Base-by-base conservation (phyloP, 345 rosid species). In the Atalantia buxifolia region DNA sequence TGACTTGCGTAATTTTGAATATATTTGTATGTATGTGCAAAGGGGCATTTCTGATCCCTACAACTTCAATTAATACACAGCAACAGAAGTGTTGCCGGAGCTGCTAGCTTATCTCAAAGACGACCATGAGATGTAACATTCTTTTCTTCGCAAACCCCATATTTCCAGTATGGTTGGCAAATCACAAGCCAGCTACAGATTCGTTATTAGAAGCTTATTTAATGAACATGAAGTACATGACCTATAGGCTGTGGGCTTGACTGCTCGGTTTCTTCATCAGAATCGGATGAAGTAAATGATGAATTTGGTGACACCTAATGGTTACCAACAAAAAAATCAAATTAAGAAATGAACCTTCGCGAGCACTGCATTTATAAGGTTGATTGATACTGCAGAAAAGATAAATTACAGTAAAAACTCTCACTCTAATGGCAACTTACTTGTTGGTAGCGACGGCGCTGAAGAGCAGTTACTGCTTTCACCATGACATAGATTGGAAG, bases 401-500 rank as follows among this genome's bases (percentile, higher is more conserved):
- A 61, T 2, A 7, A 48, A 18, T 28, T 27, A 50, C 4, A 10
- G 68, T 10, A 55, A 31, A 16, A 8, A 53, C 13, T 14, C 14
- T 2, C 3, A 45, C 18, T 45, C 16, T 36, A 55, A 24, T n/a
- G 40, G 59, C 25, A 78, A 77, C 77, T 78, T 73, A 87, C 93
- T 72, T 80, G 90, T 75, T 36, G 90, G 62, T 45, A 79, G 36
- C 85, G 83, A 45, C 78, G 85, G n/a, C 88, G 90, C 76, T 78
- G 89, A 59, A 91, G 70, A 38, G 87, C 84, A 53, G 88, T 73
- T 35, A 85, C 79, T 78, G 88, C 86, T 86, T 80, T 87, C 56
- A 85, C 55, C 7, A 93, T 87, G 50, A 88, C 84, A 79, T 88
- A 95, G 68, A 95, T 85, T 0, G 98, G 98, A 78, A 95, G 84